Evolutionary conservation across 2,329 filamentous ascomycete species (phyloP), one percentile per base, ranked within the genome.

Genomic region (Dothideomycetidae sp.): DNA sequence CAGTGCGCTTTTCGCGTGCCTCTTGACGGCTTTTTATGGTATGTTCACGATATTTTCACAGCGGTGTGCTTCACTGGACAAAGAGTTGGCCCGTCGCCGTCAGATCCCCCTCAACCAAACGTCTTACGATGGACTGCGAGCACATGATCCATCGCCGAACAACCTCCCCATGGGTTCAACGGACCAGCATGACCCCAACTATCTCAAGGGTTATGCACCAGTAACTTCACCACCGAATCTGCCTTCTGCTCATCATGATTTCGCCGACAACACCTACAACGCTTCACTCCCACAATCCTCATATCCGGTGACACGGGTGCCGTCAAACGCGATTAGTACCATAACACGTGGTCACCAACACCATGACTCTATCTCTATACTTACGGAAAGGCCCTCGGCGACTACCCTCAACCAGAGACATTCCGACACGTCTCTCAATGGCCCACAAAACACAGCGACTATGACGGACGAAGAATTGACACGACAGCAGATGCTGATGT

Each of bases 401-500:
- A 7, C 7, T 7, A 26, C 21, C 7, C 21, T 26, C n/a, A 7
- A 7, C 7, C 21, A 26, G 21, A 7, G n/a, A 7, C 21, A 7
- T 7, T 26, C 21, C 7, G 7, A 26, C 7, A 26, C 7, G 7
- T 26, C 21, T 26, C 37, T 30, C 37, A 37, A 34, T 48, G 10
- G 45, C 47, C 46, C 39, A 10, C 43, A 39, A 26, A 53, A 53
- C 38, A 50, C 55, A 28, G 49, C 55, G 10, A 47, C 52, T 14
- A 38, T 64, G 37, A 57, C 57, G 14, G 66, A 70, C 46, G 63
- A 67, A 37, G 66, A 69, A 34, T 53, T 60, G 42, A 62, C 66
- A 40, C 61, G 63, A 18, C 62, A 66, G 45, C 65, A 68, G 43
- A 66, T 68, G 59, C 56, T 63, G n/a, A 55, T 61, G 43, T 54